phyloP scores from a whole-genome alignment of 108 stramenopile species.

The Schizochytrium sp. region DNA sequence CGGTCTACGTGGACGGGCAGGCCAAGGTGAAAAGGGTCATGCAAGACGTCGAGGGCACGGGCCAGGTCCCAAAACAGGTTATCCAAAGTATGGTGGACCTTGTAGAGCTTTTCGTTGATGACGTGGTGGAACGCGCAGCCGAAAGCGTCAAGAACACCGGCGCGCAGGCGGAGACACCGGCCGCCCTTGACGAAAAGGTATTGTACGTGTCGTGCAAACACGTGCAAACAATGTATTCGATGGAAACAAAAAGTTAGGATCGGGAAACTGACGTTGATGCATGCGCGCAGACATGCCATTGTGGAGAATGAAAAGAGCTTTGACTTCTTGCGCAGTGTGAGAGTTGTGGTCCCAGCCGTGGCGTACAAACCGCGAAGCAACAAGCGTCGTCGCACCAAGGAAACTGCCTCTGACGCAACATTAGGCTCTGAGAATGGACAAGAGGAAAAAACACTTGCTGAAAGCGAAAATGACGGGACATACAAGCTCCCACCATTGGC shows the following conservation, averaged over 20 bases:
- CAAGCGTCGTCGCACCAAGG: too few relatives aligned
- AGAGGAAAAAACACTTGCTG: too few relatives aligned
- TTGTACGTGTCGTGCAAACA: background rate
- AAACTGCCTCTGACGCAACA: too few relatives aligned
- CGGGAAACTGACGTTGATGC: too few relatives aligned
- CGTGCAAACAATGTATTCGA: background rate
- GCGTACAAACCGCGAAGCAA: too few relatives aligned
- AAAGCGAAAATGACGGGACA: too few relatives aligned
- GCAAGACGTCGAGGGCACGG: background rate
- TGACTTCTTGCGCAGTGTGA: background rate
- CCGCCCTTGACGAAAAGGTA: background rate
- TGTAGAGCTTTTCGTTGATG: background rate
- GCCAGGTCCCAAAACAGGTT: background rate
- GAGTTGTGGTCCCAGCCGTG: background rate
- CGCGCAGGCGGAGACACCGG: too few relatives aligned
- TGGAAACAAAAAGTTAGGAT: background rate
- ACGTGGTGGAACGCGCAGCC: background rate
- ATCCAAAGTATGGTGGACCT: background rate
- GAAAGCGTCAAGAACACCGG: background rate
- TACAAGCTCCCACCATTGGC: too few relatives aligned
- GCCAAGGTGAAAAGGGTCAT: background rate
- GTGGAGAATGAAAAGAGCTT: background rate
- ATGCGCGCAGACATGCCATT: background rate
- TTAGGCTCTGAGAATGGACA: too few relatives aligned
- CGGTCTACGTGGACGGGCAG: too few relatives aligned